These are phyloP conservation scores for Baudoinia panamericana DNA, from an alignment of 495 filamentous ascomycete species.

Conservation along the genomic window DNA sequence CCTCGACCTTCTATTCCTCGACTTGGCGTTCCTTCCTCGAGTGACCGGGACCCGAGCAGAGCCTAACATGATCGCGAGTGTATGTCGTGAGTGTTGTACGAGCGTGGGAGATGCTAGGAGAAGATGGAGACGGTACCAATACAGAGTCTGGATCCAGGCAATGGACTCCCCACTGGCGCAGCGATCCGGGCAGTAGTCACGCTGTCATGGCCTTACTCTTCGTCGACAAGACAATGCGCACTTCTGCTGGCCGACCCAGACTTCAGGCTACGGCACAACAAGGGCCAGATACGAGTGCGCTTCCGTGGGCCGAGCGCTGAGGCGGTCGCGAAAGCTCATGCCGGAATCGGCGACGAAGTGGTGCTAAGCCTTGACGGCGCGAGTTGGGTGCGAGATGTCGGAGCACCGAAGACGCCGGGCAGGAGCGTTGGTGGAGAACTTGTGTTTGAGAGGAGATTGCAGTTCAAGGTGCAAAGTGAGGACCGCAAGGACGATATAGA, in stretches of 20 bases:
- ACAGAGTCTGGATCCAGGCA: slow-evolving; percentile 49
- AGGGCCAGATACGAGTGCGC: slow-evolving; percentile 71
- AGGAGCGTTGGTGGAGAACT: slow-evolving; percentile 65
- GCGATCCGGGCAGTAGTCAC: slow-evolving; percentile 58
- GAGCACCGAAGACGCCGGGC: slow-evolving; percentile 44
- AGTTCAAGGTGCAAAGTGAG: slow-evolving; percentile 41
- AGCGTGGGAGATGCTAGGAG: neutral
- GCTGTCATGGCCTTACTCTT: slow-evolving; percentile 85
- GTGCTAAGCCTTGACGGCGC: slow-evolving; percentile 53
- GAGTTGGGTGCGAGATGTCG: slow-evolving; percentile 39
- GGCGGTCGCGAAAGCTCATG: slow-evolving; percentile 46
- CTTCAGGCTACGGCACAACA: slow-evolving; percentile 62
- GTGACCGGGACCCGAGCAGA: too few species aligned
- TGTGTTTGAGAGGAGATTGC: slow-evolving; percentile 42
- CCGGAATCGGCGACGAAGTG: slow-evolving; percentile 69
- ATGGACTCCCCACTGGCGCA: slow-evolving; percentile 22
- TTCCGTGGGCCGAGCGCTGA: slow-evolving; percentile 63
- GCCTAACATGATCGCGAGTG: too few species aligned
- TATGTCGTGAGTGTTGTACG: too few species aligned
- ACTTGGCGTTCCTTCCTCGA: too few species aligned
- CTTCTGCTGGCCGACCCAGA: slow-evolving; percentile 77
- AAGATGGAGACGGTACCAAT: slow-evolving; percentile 46
- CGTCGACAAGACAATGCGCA: slow-evolving; percentile 53
- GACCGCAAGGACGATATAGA: slow-evolving; percentile 5
- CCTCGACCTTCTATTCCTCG: too few species aligned